Conservation (phyloP, 2,329 filamentous ascomycete species). For the Colletotrichum costaricense region DNA sequence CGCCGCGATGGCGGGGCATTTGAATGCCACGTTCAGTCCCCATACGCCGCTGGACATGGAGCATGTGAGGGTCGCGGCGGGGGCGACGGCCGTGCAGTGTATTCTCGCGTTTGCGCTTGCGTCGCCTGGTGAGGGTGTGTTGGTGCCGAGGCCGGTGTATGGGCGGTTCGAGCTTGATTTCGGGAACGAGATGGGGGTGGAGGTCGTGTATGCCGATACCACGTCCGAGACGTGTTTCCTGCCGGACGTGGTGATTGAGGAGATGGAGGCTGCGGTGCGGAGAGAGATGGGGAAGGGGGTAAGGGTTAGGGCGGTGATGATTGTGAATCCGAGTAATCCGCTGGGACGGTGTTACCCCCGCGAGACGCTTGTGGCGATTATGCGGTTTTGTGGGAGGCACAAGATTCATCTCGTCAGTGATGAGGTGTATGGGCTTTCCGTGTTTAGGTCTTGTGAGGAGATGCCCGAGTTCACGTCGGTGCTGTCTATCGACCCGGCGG, state of each 20-base stretch:
- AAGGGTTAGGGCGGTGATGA: conserved; percentile 57
- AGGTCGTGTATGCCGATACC: conserved; percentile 57
- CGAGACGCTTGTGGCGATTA: conserved; percentile 53
- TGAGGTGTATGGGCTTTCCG: conserved; percentile 67
- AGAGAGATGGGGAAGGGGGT: conserved; percentile 48
- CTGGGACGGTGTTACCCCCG: conserved; percentile 59
- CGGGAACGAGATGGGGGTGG: conserved; percentile 48
- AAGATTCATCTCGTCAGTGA: conserved; percentile 66
- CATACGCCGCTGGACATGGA: conserved; percentile 41
- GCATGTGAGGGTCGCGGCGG: conserved; percentile 48
- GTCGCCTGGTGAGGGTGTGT: conserved; percentile 51
- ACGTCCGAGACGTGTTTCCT: conserved; percentile 57
- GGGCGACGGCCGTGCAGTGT: conserved; percentile 53
- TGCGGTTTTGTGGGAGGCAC: conserved; percentile 62
- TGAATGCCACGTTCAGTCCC: conserved; percentile 52
- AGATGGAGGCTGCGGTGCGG: conserved; percentile 57
- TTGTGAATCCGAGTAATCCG: conserved; percentile 66
- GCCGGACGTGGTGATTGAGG: conserved; percentile 54
- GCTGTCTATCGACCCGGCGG: conserved; percentile 55
- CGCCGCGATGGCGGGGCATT: conserved; percentile 46
- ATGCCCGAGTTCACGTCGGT: conserved; percentile 57
- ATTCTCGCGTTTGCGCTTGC: conserved; percentile 52
- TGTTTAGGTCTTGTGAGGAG: conserved; percentile 52
- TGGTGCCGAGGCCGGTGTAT: conserved; percentile 55
- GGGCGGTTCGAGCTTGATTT: conserved; percentile 63